A percentile compares a stretch with the other conserved stretches of the same genome.
Conservation (phyloP, 2,329 filamentous ascomycete species). For the Hypoxylon sp. region DNA sequence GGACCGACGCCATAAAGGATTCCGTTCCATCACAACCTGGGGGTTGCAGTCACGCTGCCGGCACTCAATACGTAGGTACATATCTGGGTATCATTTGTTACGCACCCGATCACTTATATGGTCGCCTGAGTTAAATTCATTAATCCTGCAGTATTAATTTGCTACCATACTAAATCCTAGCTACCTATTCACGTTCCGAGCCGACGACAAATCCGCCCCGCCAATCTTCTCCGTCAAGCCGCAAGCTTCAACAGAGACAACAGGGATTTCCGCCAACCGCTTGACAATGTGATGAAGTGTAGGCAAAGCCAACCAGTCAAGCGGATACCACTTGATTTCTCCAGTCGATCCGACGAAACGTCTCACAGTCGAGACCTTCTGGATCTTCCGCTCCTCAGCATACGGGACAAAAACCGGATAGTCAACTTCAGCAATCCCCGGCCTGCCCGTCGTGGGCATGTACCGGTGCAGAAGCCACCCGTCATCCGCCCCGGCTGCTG, state of each 20-base stretch:
- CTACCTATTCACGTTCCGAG: constrained; percentile 4
- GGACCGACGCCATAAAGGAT: too few species aligned
- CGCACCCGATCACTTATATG: too few species aligned
- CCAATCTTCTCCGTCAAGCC: constrained; percentile 22
- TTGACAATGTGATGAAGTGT: constrained; percentile 19
- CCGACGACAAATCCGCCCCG: constrained; percentile 16
- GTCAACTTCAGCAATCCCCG: constrained; percentile 9
- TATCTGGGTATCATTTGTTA: too few species aligned
- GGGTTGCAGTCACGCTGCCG: too few species aligned
- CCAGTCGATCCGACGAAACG: constrained; percentile 3
- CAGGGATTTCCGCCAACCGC: constrained; percentile 10
- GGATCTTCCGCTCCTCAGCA: constrained; percentile 11
- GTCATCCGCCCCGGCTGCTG: constrained; percentile 13
- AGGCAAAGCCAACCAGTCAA: constrained; percentile 16
- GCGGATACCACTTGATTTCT: constrained; percentile 12
- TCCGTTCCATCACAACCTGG: too few species aligned
- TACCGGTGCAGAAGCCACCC: constrained; percentile 12
- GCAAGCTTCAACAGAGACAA: constrained; percentile 2
- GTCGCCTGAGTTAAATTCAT: too few species aligned
- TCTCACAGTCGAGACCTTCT: constrained; percentile 3
- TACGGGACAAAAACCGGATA: constrained; percentile 17
- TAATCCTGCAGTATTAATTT: too few species aligned
- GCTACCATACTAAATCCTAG: too few species aligned
- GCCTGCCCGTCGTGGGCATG: constrained; percentile 15
- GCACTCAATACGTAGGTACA: too few species aligned